A percentile compares a stretch with the other conserved stretches of the same genome.
Evolutionary conservation across 768 basidiomycete genomes (phyloP).

Genomic region (Tylopilus rubrobrunneus): DNA sequence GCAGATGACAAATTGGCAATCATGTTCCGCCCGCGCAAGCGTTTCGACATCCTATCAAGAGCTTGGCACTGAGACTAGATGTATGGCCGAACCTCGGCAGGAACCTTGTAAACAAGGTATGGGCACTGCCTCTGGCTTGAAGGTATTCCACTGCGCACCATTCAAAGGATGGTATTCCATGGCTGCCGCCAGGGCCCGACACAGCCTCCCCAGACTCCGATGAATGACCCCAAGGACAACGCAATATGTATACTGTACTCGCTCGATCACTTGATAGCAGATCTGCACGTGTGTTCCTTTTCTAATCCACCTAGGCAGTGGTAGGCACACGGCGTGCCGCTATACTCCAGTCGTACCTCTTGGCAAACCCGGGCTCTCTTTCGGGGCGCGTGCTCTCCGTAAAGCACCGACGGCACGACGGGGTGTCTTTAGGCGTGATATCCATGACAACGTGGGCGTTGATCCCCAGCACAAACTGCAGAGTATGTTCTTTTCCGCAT

Average conservation of each 20-base stretch:
- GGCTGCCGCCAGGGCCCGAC: too few species aligned
- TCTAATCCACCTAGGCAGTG: too few species aligned
- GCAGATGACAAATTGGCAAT: too few species aligned
- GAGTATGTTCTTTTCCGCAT: neutral
- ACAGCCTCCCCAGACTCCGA: neutral
- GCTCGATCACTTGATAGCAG: neutral
- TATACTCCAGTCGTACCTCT: neutral
- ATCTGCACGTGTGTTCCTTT: neutral
- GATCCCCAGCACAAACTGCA: neutral
- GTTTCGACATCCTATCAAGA: too few species aligned
- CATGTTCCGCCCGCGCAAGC: too few species aligned
- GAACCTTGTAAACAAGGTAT: too few species aligned
- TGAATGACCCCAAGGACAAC: neutral
- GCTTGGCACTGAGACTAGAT: too few species aligned
- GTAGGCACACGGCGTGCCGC: neutral
- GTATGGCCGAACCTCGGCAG: too few species aligned
- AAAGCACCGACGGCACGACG: neutral
- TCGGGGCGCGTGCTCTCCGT: neutral
- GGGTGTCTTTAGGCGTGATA: neutral
- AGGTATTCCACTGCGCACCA: too few species aligned
- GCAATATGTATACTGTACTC: neutral
- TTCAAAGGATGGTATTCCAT: too few species aligned
- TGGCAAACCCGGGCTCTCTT: neutral
- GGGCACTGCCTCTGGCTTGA: too few species aligned
- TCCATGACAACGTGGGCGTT: constrained; percentile 8